Base-by-base conservation (phyloP, 2,329 filamentous ascomycete genomes). In the Ophiostoma pallidulum region DNA sequence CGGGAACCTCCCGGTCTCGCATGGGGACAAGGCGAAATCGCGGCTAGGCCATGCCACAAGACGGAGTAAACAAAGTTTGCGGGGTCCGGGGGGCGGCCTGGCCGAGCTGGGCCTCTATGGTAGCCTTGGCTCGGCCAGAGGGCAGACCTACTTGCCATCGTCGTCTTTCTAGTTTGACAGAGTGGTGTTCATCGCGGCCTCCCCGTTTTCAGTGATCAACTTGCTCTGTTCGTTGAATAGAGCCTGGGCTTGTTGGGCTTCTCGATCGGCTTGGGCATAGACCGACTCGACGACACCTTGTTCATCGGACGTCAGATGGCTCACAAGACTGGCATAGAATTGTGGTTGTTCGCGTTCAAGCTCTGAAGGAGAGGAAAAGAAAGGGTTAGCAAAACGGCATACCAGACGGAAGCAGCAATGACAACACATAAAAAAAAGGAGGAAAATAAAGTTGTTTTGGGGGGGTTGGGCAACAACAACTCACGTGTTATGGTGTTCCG, bases 311-410 rank as follows among this genome's bases (percentile, higher is more conserved):
- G 78, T 81, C 35, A 97, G 77, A 52, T 87, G 84, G 56, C 83
- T 80, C 19, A 87, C 88, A 50, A 98, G 73, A 50, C 74, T 82
- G 37, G 82, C 72, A 63, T 97, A 98, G 56, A 95, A 83, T 56
- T 90, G 84, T 14, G 91, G 90, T 60, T 96, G 89, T 58, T 90
- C 84, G 68, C 84, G 82, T 77, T 96, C 88, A 62, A 97, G 78
- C 65, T 78, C 89, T 94, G 62, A 51, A 51, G 8, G 38, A 28
- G n/a, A n/a, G n/a, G n/a, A 16, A 22, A 44, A n/a, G 9, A 3
- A 18, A 26, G 13, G 31, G 39, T 37, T 14, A 39, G 38, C 18
- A 26, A 4, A 16, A 16, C 12, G 2, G 9, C 13, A 12, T n/a
- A n/a, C n/a, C 14, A 41, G 19, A 22, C 12, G 45, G 31, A 18